These are phyloP conservation scores for Arthrobotrys pseudoclavata DNA, from an alignment of 2,329 filamentous ascomycete species.

Conservation along the genomic window DNA sequence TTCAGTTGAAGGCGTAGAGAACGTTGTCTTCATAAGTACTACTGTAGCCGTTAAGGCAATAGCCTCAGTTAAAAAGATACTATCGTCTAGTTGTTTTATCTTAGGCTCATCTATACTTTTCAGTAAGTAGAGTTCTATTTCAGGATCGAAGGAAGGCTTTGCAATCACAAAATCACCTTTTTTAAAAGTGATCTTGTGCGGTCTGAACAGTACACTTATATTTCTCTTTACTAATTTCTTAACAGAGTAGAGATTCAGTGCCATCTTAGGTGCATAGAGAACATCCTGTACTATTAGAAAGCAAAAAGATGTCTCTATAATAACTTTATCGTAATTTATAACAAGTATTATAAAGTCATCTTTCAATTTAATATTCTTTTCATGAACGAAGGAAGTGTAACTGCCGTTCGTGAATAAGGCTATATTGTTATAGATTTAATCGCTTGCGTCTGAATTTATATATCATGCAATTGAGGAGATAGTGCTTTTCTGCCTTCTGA, in stretches of 20 bases:
- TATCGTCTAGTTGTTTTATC: background rate
- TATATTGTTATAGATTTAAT: too few relatives aligned
- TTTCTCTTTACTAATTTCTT: constrained; percentile 17
- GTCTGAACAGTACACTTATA: background rate
- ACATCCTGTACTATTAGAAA: too few relatives aligned
- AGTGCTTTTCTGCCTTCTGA: background rate
- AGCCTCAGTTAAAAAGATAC: background rate
- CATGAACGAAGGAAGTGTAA: too few relatives aligned
- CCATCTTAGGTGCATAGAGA: too few relatives aligned
- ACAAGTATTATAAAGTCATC: background rate
- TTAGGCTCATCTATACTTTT: background rate
- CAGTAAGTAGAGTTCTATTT: constrained; percentile 2
- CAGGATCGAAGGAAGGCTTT: background rate
- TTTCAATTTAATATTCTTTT: too few relatives aligned
- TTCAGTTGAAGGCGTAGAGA: too few relatives aligned
- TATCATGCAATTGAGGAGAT: background rate
- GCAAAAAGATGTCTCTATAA: background rate
- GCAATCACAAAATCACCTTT: background rate
- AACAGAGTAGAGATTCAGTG: constrained; percentile 5
- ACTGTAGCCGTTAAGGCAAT: background rate
- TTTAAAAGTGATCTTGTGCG: background rate
- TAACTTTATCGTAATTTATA: background rate
- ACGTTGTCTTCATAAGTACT: background rate
- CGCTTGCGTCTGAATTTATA: too few relatives aligned
- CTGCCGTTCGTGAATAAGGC: too few relatives aligned